Base-by-base conservation (phyloP, 2,329 filamentous ascomycete genomes). In the Aspergillus sp. region DNA sequence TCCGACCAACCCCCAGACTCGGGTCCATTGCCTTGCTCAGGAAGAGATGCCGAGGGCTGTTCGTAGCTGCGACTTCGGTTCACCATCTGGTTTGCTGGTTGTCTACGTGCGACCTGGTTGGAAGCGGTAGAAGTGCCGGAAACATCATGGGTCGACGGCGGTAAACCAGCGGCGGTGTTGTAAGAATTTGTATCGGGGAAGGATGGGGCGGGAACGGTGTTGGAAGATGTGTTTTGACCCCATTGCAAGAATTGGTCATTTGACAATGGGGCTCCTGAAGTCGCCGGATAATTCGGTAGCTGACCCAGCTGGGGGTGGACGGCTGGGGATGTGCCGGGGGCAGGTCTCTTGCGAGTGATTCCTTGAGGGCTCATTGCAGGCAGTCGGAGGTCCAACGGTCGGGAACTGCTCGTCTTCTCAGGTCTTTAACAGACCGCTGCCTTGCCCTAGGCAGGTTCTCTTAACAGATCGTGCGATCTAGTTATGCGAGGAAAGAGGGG, bases 281-380 rank as follows among this genome's bases (percentile, higher is more conserved):
- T 77, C 70, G 61, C 52, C 8, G 80, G 72, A 48, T 79, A 80
- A 57, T 76, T 76, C 17, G 79, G 76, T 60, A 82, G 79, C 40
- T 76, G 78, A 57, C 83, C 82, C 68, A 83, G 75, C 63, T 78
- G 78, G 40, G 80, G 79, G 50, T 86, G 84, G 21, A 83, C 77
- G 63, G 84, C 77, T n/a, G 90, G 88, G 39, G 85, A 82, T 61
- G 87, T 79, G 70, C 88, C 90, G 56, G 90, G 88, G 47, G 90
- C 90, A 65, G 88, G 81, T 73, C 90, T 84, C 79, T 95, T 95
- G 74, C 90, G 80, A 52, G 75, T 77, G 43, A 75, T 68, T 50
- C 74, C 72, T 70, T 79, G 75, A 21, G 76, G 73, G 53, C 72
- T 69, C 75, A 77, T 78, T 56, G 53, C 64, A 61, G 61, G 60